Evolutionary conservation across 31 red algal species (phyloP), one percentile per base, ranked within the genome.

Genomic region (Porphyra umbilicalis): DNA sequence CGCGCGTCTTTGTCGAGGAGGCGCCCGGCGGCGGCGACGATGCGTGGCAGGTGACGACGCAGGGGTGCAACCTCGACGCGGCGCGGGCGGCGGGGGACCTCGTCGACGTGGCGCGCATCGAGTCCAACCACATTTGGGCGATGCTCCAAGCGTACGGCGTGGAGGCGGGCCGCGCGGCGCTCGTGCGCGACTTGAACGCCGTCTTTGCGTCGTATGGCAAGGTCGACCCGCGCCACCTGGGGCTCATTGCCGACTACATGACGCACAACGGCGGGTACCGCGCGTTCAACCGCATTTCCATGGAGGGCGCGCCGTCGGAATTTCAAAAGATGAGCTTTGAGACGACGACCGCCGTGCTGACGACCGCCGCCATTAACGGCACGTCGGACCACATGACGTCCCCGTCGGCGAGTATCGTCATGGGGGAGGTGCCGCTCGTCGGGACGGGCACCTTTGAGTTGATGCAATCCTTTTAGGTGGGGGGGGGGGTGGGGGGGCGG

Each of bases 121-220:
- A 86, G 76, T 93, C 97, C 34, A 99, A 99, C 77, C 90, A 99
- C 83, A 92, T 99, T 82, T 86, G 87, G 75, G 93, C 85, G 35
- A 95, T 95, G 75, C 46, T 95, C 32, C 35, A 81, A 31, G 76
- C 80, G 38, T 95, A 99, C 79, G 97, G 93, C 31, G 93, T 99
- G 2, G 97, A 99, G 85, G 94, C 93, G 77, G 46, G 92, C 34
- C 90, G 93, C 34, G 86, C 82, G n/a, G 86, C 86, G 25, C 57
- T 95, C 46, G 87, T 95, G 75, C 44, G 86, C 3, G 97, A 99
- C 78, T 80, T 99, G 32, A 71, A 75, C 57, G 84, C 81, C 57
- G 88, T 99, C 18, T 99, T 95, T 42, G 86, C 83, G 25, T 94
- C 93, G 29, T 93, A 99, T 76, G 97, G 97, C 35, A 99, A 96